Conservation (phyloP, 2,329 filamentous ascomycete species). For the Pseudocercospora pini-densiflorae region DNA sequence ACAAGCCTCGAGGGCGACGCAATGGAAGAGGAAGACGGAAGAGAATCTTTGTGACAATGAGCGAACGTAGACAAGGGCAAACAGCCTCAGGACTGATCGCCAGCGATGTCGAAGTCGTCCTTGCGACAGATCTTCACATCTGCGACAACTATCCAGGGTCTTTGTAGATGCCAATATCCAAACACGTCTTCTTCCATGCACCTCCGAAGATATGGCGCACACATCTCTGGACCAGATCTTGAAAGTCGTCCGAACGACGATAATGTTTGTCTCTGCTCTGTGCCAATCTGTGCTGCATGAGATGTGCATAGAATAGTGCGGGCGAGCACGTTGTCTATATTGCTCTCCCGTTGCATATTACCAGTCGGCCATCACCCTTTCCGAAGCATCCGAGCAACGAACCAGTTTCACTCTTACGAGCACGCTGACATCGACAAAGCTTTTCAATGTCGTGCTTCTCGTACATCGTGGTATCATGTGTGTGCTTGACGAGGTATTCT, state of each 20-base stretch:
- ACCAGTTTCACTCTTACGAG: neutral
- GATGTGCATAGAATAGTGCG: too few relatives aligned
- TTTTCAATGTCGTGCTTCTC: neutral
- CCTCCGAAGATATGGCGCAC: too few relatives aligned
- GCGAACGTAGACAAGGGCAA: too few relatives aligned
- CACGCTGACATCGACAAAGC: neutral
- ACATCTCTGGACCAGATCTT: too few relatives aligned
- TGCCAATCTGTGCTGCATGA: too few relatives aligned
- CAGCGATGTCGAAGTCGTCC: too few relatives aligned
- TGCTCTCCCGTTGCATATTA: too few relatives aligned
- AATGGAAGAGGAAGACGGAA: neutral
- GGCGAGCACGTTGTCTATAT: too few relatives aligned
- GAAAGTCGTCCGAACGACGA: too few relatives aligned
- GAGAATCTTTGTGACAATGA: neutral
- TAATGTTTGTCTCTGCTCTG: too few relatives aligned
- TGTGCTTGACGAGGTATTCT: neutral
- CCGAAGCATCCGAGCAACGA: slow-evolving; percentile 1
- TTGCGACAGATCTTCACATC: neutral
- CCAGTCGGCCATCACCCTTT: too few relatives aligned
- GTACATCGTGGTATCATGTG: neutral
- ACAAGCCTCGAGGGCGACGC: neutral
- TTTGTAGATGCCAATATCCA: neutral
- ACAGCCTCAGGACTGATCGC: too few relatives aligned
- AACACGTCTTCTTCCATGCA: neutral
- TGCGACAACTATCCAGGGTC: neutral